These are phyloP conservation scores for Gossypium gossypioides DNA, from an alignment of 441 rosid species.

Conservation along the genomic window DNA sequence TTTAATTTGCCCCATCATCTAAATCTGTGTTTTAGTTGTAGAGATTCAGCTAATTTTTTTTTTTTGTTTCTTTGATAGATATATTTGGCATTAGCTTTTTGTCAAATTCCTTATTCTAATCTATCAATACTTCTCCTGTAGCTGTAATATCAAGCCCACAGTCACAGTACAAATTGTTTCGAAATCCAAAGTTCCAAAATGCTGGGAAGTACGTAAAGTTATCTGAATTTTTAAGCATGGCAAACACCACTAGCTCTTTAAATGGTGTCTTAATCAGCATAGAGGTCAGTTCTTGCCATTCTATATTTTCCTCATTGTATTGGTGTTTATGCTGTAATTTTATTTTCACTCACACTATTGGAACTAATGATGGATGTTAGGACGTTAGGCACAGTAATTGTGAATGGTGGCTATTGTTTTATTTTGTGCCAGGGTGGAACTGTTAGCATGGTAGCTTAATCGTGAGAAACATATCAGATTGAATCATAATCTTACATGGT, in stretches of 20 bases:
- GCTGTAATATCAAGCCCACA: conserved; percentile 29
- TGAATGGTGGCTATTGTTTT: not conserved
- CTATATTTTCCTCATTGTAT: not conserved
- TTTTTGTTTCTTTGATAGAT: not conserved
- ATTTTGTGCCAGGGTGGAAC: not conserved
- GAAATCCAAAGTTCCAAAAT: conserved; percentile 32
- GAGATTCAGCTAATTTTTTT: not conserved
- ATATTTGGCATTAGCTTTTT: not conserved
- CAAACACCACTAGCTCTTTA: conserved; percentile 30
- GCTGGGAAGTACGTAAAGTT: conserved; percentile 29
- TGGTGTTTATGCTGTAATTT: not conserved
- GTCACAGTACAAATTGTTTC: not conserved
- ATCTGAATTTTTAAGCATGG: conserved; percentile 30
- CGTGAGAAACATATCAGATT: not conserved
- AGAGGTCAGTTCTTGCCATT: conserved; percentile 31
- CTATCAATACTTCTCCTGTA: conserved; percentile 15
- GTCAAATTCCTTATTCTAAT: not conserved
- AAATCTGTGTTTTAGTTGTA: not conserved
- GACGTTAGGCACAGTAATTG: not conserved
- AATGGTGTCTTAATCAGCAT: conserved; percentile 41
- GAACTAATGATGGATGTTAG: not conserved
- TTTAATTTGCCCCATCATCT: not conserved
- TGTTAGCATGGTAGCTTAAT: not conserved
- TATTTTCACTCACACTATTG: not conserved
- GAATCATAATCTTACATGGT: not conserved